Evolutionary conservation across 129 eudicot species (phyloP), one percentile per base, ranked within the genome.

Genomic region (Escallonia herrerae): DNA sequence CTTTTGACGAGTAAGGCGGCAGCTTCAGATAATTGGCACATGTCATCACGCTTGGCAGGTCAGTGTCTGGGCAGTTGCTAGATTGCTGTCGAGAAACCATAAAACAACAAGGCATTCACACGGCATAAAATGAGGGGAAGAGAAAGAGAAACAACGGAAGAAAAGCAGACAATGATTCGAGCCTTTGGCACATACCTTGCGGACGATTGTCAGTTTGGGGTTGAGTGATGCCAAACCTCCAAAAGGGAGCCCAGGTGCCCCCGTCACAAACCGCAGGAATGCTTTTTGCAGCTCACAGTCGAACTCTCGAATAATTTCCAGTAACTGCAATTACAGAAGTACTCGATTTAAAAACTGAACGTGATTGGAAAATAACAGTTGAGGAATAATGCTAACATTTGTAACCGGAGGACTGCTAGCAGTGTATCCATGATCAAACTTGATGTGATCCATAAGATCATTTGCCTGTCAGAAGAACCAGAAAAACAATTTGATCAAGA

Each of bases 401-500:
- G 84, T 7, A 63, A 93, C 68, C 5, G 99, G 93, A 71, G 87
- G 87, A 72, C 99, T 93, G 79, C 90, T 83, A 40, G 86, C 86
- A 12, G 99, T 89, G 71, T 93, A 93, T 58, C 99, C 99, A 74
- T 93, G 99, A 78, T 93, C 99, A 64, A 89, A 93, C 81, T 93
- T 93, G 72, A 93, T 71, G 78, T 89, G 90, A 66, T 93, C 96
- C 62, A 76, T 44, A 64, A 89, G 86, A 64, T 89, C 90, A 60
- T 77, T 84, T 0, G 91, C 72, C 99, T 89, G 86, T 58, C 50
- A 72, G 49, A 75, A 74, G 57, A 56, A 72, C n/a, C 57, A 70
- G n/a, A 70, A 11, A 33, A 22, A 63, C 55, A 48, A 40, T 40
- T 15, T 63, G 4, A 43, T 45, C 9, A 69, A 62, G 50, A 69